phyloP scores from a whole-genome alignment of 139 green algal genomes.

The Picochlorum sp. region DNA sequence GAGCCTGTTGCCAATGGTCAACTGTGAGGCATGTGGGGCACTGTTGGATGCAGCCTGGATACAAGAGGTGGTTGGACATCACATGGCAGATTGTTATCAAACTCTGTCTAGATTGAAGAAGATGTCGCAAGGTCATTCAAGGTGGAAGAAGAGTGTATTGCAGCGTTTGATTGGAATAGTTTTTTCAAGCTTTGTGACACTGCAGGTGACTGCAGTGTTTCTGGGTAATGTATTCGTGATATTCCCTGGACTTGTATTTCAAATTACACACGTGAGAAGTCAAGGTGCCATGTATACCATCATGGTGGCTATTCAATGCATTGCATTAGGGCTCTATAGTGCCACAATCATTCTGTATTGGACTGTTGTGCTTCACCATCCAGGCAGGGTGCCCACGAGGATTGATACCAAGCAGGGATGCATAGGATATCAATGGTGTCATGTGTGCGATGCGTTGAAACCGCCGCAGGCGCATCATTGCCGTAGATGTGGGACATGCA shows the following conservation, averaged over 20 bases:
- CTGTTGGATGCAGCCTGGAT: neutral
- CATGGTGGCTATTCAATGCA: too few species aligned
- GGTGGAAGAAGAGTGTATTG: constrained; percentile 1
- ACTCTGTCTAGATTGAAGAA: neutral
- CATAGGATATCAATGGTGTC: constrained; percentile 15
- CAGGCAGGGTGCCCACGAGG: constrained; percentile 7
- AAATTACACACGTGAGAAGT: too few species aligned
- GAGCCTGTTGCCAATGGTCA: neutral
- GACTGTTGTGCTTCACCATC: neutral
- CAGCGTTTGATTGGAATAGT: neutral
- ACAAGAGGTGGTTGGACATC: neutral
- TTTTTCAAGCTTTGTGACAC: neutral
- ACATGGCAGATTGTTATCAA: too few species aligned
- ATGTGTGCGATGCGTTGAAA: constrained; percentile 19
- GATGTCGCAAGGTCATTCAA: neutral
- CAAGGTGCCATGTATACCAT: too few species aligned
- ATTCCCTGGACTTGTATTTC: neutral
- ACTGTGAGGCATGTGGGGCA: neutral
- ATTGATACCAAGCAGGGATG: neutral
- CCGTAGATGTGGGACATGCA: constrained; percentile 25
- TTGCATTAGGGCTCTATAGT: neutral
- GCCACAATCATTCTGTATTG: constrained; percentile 13
- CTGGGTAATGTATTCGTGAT: neutral
- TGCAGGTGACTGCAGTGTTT: neutral
- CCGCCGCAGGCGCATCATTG: constrained; percentile 31